These are phyloP conservation scores for Cercospora sp. DNA, from an alignment of 2,329 filamentous ascomycete species.

Conservation along the genomic window DNA sequence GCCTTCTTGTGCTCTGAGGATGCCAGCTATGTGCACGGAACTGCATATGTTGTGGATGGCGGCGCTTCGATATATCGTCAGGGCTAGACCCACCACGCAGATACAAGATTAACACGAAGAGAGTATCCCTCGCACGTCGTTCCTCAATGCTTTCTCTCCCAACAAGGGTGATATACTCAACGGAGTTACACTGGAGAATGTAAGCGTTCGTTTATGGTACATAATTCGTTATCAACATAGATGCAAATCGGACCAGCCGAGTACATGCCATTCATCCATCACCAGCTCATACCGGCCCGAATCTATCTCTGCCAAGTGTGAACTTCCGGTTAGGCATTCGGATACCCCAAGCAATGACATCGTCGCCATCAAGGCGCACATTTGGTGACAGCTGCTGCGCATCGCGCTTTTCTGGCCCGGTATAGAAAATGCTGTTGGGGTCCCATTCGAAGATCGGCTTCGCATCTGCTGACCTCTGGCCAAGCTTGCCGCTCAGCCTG, in stretches of 20 bases:
- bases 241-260: not conserved
- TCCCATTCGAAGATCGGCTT: not conserved
- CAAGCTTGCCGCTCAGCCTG: not conserved
- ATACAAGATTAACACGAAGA: not conserved
- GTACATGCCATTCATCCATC: not conserved
- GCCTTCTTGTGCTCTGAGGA: not conserved
- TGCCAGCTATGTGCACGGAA: not conserved
- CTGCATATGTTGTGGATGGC: not conserved
- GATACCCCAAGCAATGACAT: not conserved
- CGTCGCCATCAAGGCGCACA: not conserved
- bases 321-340: not conserved
- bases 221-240: not conserved
- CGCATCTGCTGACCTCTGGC: not conserved
- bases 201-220: not conserved
- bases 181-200: not conserved
- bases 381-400: not conserved
- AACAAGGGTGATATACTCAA: not conserved
- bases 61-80: not conserved
- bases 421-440: not conserved
- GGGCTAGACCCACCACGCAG: not conserved
- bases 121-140: not conserved
- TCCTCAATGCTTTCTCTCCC: not conserved
- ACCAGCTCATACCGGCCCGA: not conserved
- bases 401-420: not conserved
- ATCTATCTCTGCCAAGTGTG: not conserved